phyloP scores from a whole-genome alignment of 768 basidiomycete species.

The Lentinula guzmanii region DNA sequence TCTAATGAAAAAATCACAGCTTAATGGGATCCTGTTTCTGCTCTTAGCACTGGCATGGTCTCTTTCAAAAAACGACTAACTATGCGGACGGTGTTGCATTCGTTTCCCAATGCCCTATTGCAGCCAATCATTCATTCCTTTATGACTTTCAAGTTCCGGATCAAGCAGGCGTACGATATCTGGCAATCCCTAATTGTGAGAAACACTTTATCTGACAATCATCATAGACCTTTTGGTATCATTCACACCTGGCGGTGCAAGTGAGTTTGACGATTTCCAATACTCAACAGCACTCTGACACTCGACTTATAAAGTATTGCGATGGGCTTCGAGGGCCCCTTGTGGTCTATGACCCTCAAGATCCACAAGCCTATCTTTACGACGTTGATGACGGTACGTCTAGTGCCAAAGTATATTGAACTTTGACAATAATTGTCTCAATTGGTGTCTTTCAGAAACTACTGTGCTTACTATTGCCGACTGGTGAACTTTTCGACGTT shows the following conservation, averaged over 20 bases:
- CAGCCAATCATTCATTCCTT: conserved; percentile 19
- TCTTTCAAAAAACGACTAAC: conserved; percentile 5
- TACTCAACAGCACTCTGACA: neutral
- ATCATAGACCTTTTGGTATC: conserved; percentile 20
- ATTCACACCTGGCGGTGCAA: conserved; percentile 22
- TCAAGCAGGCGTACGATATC: conserved; percentile 22
- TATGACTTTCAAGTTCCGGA: conserved; percentile 22
- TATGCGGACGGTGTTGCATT: conserved; percentile 20
- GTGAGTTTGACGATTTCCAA: neutral
- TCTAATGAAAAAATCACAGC: neutral
- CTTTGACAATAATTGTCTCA: neutral
- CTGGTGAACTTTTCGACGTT: neutral
- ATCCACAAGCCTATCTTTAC: conserved; percentile 13
- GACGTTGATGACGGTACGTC: conserved; percentile 17
- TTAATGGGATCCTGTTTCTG: neutral
- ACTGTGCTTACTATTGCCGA: conserved; percentile 7
- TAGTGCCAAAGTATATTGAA: too few relatives aligned
- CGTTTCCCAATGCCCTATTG: conserved; percentile 30
- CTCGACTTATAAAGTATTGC: conserved; percentile 11
- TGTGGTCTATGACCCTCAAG: conserved; percentile 12
- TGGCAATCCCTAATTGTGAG: conserved; percentile 12
- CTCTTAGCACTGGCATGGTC: conserved; percentile 19
- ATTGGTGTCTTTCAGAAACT: neutral
- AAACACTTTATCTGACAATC: conserved; percentile 15
- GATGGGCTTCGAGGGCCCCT: conserved; percentile 9